Evolutionary conservation across 306 rosid genomes (phyloP).

Genomic region (Castanea crenata): DNA sequence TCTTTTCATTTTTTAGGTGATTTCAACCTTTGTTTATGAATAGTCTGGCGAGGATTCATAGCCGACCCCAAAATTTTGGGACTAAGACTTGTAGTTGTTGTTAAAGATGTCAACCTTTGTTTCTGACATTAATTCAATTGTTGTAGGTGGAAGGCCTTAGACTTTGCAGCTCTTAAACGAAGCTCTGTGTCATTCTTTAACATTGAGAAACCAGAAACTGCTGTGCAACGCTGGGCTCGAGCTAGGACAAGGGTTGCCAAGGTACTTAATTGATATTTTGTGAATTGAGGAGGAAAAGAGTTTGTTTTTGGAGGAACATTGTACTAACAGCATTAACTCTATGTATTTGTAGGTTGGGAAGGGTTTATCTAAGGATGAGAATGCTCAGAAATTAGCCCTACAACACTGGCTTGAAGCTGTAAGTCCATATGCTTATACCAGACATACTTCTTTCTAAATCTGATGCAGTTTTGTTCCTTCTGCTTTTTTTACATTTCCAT

Average conservation of each 20-base stretch:
- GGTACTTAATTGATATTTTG: conserved; percentile 19
- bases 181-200: conserved; percentile 51
- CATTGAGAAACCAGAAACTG: conserved; percentile 44
- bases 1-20: neutral
- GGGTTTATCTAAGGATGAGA: conserved; percentile 47
- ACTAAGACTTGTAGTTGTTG: too few relatives aligned
- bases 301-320: neutral
- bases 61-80: too few relatives aligned
- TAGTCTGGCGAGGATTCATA: too few relatives aligned
- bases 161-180: conserved; percentile 41
- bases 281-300: neutral
- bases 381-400: conserved; percentile 49
- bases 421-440: conserved; percentile 12
- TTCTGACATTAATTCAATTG: neutral
- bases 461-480: neutral
- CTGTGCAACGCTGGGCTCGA: conserved; percentile 40
- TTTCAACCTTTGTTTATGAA: neutral
- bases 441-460: neutral
- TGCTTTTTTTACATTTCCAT: neutral
- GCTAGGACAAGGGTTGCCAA: conserved; percentile 51
- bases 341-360: conserved; percentile 42
- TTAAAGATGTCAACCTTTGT: neutral
- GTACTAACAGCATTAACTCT: neutral
- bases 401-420: conserved; percentile 67
- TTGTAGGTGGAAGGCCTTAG: conserved; percentile 58